These are phyloP conservation scores for Syncephalastrum racemosum DNA, from an alignment of 371 early-diverging fungal species.

Conservation along the genomic window DNA sequence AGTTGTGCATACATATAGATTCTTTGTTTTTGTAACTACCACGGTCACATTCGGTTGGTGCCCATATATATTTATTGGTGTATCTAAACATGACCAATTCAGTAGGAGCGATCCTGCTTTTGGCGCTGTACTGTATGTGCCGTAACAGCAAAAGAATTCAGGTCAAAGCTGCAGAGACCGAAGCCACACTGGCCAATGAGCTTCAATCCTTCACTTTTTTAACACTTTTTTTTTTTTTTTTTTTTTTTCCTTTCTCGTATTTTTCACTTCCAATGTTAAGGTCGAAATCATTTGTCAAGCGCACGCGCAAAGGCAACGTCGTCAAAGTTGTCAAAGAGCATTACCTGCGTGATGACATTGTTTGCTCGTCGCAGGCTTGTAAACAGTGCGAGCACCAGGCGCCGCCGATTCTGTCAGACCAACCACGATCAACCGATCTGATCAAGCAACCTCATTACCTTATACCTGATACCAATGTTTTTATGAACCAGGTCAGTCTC, in stretches of 20 bases:
- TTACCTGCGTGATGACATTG: conserved; percentile 94
- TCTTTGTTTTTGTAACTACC: too few species aligned
- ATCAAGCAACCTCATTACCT: conserved; percentile 69
- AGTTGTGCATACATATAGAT: too few species aligned
- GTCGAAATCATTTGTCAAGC: conserved; percentile 71
- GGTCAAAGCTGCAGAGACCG: too few species aligned
- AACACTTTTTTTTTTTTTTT: neutral
- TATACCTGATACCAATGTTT: conserved; percentile 95
- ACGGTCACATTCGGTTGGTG: too few species aligned
- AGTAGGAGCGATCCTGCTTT: too few species aligned
- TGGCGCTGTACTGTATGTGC: too few species aligned
- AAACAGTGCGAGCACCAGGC: conserved; percentile 51
- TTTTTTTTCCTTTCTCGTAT: neutral
- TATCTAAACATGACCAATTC: too few species aligned
- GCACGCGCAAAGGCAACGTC: conserved; percentile 86
- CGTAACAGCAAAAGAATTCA: too few species aligned
- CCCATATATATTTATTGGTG: too few species aligned
- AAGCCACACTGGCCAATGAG: neutral
- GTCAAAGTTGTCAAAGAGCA: conserved; percentile 95
- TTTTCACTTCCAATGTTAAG: conserved; percentile 39
- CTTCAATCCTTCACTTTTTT: neutral
- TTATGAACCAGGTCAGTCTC: conserved; percentile 80
- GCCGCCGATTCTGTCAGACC: conserved; percentile 34
- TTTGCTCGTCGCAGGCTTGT: conserved; percentile 74
- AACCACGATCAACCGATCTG: conserved; percentile 48